A percentile compares a stretch with the other conserved stretches of the same genome.
Evolutionary conservation across 2,329 filamentous ascomycete genomes (phyloP).

Genomic region (Phialophora chinensis): DNA sequence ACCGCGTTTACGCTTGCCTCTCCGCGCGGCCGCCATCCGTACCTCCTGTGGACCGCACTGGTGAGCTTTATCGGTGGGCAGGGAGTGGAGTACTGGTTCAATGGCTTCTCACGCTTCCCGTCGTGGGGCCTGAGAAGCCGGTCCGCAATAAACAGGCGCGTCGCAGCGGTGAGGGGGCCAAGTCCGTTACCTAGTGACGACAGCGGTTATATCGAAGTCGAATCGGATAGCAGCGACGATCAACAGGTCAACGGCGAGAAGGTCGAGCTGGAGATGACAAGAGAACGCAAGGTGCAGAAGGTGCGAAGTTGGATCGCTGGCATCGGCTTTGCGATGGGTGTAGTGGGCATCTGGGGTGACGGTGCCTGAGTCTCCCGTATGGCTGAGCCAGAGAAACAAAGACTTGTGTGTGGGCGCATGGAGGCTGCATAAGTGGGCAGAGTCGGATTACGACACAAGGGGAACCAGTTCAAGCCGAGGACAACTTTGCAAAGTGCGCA

Average conservation of each 20-base stretch:
- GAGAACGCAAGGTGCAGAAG: constrained; percentile 49
- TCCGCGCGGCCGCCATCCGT: constrained; percentile 77
- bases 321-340: constrained; percentile 52
- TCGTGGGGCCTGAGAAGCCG: constrained; percentile 43
- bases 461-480: neutral
- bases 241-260: constrained; percentile 54
- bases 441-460: neutral
- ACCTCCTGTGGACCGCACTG: constrained; percentile 82
- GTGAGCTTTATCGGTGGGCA: constrained; percentile 56
- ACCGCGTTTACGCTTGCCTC: constrained; percentile 81
- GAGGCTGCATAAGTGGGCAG: neutral
- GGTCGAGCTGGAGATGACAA: constrained; percentile 52
- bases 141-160: constrained; percentile 10
- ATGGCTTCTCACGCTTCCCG: constrained; percentile 65
- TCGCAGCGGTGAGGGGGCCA: constrained; percentile 18
- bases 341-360: constrained; percentile 58
- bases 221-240: constrained; percentile 42
- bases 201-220: constrained; percentile 38
- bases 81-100: constrained; percentile 73
- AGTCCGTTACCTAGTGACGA: constrained; percentile 32
- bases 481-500: neutral
- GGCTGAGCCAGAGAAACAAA: neutral
- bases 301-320: constrained; percentile 49
- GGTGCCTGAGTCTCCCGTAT: constrained; percentile 40
- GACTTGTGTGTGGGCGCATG: neutral